These are phyloP conservation scores for Clausena lansium DNA, from an alignment of 345 rosid genomes.

Conservation along the genomic window DNA sequence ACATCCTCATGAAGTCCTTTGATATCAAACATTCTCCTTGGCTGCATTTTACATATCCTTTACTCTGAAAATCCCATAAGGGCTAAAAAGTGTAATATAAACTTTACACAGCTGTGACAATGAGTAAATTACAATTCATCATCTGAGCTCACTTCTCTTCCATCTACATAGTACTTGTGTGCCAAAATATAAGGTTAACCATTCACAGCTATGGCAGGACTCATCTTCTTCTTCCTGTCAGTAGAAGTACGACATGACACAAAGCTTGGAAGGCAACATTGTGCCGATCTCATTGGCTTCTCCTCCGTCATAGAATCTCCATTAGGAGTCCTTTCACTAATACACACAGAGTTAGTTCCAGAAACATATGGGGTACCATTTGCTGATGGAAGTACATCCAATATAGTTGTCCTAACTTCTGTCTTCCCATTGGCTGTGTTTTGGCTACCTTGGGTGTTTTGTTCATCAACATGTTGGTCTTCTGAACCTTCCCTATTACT, in stretches of 20 bases:
- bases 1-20: slow-evolving; percentile 4
- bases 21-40: slow-evolving; percentile 4
- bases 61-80: slow-evolving; percentile 5
- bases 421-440: slow-evolving; percentile 18
- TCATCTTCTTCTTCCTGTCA: slow-evolving; percentile 79
- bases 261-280: slow-evolving; percentile 79
- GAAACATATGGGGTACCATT: slow-evolving; percentile 50
- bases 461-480: slow-evolving; percentile 34
- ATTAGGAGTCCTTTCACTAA: slow-evolving; percentile 48
- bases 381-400: slow-evolving; percentile 38
- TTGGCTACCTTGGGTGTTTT: slow-evolving; percentile 17
- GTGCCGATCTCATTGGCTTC: slow-evolving; percentile 41
- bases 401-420: slow-evolving; percentile 33
- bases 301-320: slow-evolving; percentile 37
- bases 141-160: slow-evolving; percentile 13
- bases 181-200: slow-evolving; percentile 22
- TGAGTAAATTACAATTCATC: neutral
- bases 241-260: slow-evolving; percentile 50
- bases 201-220: slow-evolving; percentile 36
- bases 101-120: neutral
- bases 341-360: slow-evolving; percentile 47
- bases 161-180: neutral
- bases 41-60: slow-evolving; percentile 17
- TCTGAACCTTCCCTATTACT: slow-evolving; percentile 47
- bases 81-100: neutral